phyloP scores from a whole-genome alignment of 2,329 filamentous ascomycete genomes.

The Xylariaceae sp. region DNA sequence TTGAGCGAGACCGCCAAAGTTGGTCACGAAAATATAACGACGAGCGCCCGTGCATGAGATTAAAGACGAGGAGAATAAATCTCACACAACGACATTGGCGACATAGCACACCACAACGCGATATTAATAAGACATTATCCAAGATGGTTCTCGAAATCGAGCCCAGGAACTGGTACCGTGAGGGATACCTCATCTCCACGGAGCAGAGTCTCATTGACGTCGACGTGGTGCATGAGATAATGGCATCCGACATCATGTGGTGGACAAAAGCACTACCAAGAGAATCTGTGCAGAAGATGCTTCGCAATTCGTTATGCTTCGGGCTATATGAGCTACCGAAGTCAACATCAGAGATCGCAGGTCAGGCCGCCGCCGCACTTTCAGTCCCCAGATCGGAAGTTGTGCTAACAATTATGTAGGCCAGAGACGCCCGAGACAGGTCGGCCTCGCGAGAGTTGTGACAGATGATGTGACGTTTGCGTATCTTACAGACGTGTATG shows the following conservation, averaged over 20 bases:
- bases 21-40: no score
- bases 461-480: constrained; percentile 69
- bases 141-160: constrained; percentile 26
- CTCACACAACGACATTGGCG: no score
- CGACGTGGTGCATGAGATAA: constrained; percentile 52
- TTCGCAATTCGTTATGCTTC: constrained; percentile 59
- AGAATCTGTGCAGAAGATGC: constrained; percentile 46
- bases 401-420: constrained; percentile 12
- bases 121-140: not conserved
- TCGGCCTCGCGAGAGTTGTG: constrained; percentile 62
- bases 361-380: constrained; percentile 23
- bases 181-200: constrained; percentile 60
- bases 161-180: constrained; percentile 46
- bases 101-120: no score
- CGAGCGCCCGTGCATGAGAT: no score
- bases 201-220: constrained; percentile 55
- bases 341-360: constrained; percentile 33
- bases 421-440: constrained; percentile 25
- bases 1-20: no score
- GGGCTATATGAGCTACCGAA: constrained; percentile 49
- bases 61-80: no score
- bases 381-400: not conserved
- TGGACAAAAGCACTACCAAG: constrained; percentile 56
- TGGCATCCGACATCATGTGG: constrained; percentile 57
- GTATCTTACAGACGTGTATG: constrained; percentile 61